A percentile compares a stretch with the other conserved stretches of the same genome.
Conservation (phyloP, 1,139 yeast genomes). For the Kodamaea fungicola region DNA sequence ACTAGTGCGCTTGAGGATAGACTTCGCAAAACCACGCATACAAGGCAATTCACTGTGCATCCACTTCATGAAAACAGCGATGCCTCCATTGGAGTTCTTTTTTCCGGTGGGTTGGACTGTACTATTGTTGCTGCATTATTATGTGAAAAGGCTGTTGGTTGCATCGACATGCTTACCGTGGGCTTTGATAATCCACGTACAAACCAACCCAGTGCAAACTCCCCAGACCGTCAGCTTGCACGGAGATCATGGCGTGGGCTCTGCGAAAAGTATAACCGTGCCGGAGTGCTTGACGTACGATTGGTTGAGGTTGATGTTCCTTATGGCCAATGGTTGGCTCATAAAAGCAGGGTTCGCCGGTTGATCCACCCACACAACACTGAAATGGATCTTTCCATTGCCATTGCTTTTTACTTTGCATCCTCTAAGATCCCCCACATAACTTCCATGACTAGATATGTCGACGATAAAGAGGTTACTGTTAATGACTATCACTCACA, state of each 20-base stretch:
- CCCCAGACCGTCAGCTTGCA: constrained; percentile 84
- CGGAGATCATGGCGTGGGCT: constrained; percentile 56
- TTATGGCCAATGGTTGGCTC: constrained; percentile 58
- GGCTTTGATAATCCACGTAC: constrained; percentile 93
- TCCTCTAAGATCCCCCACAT: constrained; percentile 10
- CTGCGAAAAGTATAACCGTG: constrained; percentile 30
- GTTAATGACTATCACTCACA: constrained; percentile 38
- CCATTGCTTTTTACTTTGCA: constrained; percentile 92
- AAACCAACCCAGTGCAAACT: constrained; percentile 49
- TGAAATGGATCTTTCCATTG: constrained; percentile 94
- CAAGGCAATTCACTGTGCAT: constrained; percentile 56
- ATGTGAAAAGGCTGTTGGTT: constrained; percentile 21
- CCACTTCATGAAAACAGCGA: constrained; percentile 41
- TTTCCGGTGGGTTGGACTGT: constrained; percentile 95
- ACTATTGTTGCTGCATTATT: constrained; percentile 61
- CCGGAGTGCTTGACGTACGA: constrained; percentile 31
- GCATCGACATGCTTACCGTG: constrained; percentile 78
- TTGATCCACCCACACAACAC: constrained; percentile 82
- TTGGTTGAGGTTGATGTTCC: constrained; percentile 69
- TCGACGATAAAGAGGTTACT: not conserved
- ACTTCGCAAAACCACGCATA: constrained; percentile 4
- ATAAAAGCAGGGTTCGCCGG: constrained; percentile 50
- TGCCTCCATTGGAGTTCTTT: constrained; percentile 58
- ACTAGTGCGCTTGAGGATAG: not conserved
- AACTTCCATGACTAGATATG: constrained; percentile 2